phyloP scores from a whole-genome alignment of 768 basidiomycete genomes.

The Xerocomus spinulosus region DNA sequence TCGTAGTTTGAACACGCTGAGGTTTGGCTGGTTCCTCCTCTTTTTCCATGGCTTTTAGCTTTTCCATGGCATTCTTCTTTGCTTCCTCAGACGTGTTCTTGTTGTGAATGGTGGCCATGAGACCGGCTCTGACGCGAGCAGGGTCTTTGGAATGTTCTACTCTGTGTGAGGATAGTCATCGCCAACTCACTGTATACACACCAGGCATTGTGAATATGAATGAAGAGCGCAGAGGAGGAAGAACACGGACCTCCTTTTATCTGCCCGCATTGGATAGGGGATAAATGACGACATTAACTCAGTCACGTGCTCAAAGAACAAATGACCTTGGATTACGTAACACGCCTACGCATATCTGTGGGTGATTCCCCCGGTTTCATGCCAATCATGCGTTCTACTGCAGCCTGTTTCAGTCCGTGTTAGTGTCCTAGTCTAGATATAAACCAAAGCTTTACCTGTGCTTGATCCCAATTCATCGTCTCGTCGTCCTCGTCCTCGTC shows the following conservation, averaged over 20 bases:
- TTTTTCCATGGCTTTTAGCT: constrained; percentile 40
- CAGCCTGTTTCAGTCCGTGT: constrained; percentile 34
- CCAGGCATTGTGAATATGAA: constrained; percentile 13
- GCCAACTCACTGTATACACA: not conserved
- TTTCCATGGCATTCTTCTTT: constrained; percentile 43
- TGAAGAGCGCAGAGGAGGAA: not conserved
- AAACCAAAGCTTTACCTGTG: constrained; percentile 43
- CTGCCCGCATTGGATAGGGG: constrained; percentile 12
- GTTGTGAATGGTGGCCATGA: constrained; percentile 57
- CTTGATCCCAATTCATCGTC: constrained; percentile 62
- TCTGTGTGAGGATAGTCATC: not conserved
- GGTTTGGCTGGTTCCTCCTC: constrained; percentile 4
- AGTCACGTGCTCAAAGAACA: constrained; percentile 11
- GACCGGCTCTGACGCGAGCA: constrained; percentile 48
- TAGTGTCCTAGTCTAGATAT: not conserved
- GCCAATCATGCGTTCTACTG: constrained; percentile 56
- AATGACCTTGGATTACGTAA: constrained; percentile 3
- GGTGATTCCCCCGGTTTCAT: constrained; percentile 35
- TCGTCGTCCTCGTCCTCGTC: constrained; percentile 68
- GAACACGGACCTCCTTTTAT: not conserved
- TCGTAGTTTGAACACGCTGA: not conserved
- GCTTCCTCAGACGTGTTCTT: constrained; percentile 54
- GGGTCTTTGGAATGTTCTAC: constrained; percentile 37
- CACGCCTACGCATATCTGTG: constrained; percentile 26
- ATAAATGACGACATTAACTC: constrained; percentile 11